Percentiles rank a stretch among this genome's conserved stretches.
Conservation (phyloP, 345 rosid genomes). For the Sisymbrium irio region DNA sequence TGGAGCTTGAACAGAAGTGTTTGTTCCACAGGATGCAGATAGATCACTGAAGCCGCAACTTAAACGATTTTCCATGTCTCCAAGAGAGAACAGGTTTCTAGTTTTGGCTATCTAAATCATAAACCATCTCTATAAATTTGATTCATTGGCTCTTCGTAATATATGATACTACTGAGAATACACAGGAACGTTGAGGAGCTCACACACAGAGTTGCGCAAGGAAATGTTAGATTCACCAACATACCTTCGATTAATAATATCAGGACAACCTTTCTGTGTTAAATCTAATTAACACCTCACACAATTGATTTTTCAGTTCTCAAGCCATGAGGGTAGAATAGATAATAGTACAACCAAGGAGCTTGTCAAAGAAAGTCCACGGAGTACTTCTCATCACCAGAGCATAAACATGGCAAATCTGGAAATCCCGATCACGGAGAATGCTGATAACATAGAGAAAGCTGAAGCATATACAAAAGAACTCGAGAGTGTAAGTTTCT, state of each 20-base stretch:
- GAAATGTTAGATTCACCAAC: slow-evolving; percentile 43
- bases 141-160: not conserved
- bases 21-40: slow-evolving; percentile 47
- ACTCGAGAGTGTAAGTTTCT: slow-evolving; percentile 67
- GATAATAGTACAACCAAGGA: slow-evolving; percentile 28
- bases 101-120: not conserved
- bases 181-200: slow-evolving; percentile 29
- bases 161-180: not conserved
- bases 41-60: slow-evolving; percentile 42
- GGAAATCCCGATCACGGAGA: slow-evolving; percentile 44
- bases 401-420: slow-evolving; percentile 38
- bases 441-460: slow-evolving; percentile 53
- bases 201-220: slow-evolving; percentile 7
- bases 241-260: not conserved
- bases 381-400: slow-evolving; percentile 35
- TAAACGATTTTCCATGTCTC: slow-evolving; percentile 60
- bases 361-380: slow-evolving; percentile 29
- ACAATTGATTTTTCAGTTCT: slow-evolving; percentile 40
- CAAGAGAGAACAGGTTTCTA: slow-evolving; percentile 59
- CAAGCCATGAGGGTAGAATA: slow-evolving; percentile 29
- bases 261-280: slow-evolving; percentile 1
- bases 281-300: not conserved
- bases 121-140: not conserved
- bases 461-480: slow-evolving; percentile 80
- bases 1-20: not conserved